Percentiles rank a stretch among this genome's conserved stretches.
These are phyloP conservation scores for Globisporangium megalacanthum DNA, from an alignment of 352 stramenopile species.

Conservation along the genomic window DNA sequence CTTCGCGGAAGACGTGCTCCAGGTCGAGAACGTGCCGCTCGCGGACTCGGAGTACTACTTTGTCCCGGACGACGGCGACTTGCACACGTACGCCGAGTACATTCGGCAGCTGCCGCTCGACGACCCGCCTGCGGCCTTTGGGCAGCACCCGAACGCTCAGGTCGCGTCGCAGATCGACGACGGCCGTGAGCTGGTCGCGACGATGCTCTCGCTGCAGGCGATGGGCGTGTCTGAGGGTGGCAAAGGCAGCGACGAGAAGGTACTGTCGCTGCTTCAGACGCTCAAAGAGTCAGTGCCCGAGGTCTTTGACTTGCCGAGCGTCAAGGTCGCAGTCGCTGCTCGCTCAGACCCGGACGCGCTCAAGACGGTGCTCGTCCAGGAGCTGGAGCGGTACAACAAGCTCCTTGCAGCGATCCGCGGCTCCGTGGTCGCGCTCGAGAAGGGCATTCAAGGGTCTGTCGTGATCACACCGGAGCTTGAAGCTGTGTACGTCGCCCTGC, in stretches of 20 bases:
- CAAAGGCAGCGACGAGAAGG: slow-evolving; percentile 87
- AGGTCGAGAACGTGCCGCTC: slow-evolving; percentile 80
- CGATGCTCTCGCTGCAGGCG: slow-evolving; percentile 88
- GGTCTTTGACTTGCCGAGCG: slow-evolving; percentile 82
- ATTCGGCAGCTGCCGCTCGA: slow-evolving; percentile 88
- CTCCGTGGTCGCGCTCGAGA: slow-evolving; percentile 83
- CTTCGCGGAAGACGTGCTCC: slow-evolving; percentile 88
- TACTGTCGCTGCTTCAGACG: slow-evolving; percentile 75
- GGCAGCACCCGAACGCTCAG: slow-evolving; percentile 94
- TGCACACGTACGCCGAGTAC: slow-evolving; percentile 86
- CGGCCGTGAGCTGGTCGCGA: slow-evolving; percentile 82
- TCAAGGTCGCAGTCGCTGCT: slow-evolving; percentile 61
- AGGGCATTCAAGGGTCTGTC: slow-evolving; percentile 90
- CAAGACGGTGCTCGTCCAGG: slow-evolving; percentile 94
- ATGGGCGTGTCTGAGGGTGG: slow-evolving; percentile 75
- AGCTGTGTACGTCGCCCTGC: slow-evolving; percentile 88
- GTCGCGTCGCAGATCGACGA: slow-evolving; percentile 95
- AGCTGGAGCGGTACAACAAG: slow-evolving; percentile 93
- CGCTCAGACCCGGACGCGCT: slow-evolving; percentile 88
- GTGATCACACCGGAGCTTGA: slow-evolving; percentile 95
- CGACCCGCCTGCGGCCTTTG: slow-evolving; percentile 91
- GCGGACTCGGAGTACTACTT: slow-evolving; percentile 92
- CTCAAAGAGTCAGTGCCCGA: slow-evolving; percentile 87
- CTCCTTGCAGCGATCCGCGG: slow-evolving; percentile 73
- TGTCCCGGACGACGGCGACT: slow-evolving; percentile 89